Evolutionary conservation across 768 basidiomycete genomes (phyloP).

Genomic region (Auricularia sp.): DNA sequence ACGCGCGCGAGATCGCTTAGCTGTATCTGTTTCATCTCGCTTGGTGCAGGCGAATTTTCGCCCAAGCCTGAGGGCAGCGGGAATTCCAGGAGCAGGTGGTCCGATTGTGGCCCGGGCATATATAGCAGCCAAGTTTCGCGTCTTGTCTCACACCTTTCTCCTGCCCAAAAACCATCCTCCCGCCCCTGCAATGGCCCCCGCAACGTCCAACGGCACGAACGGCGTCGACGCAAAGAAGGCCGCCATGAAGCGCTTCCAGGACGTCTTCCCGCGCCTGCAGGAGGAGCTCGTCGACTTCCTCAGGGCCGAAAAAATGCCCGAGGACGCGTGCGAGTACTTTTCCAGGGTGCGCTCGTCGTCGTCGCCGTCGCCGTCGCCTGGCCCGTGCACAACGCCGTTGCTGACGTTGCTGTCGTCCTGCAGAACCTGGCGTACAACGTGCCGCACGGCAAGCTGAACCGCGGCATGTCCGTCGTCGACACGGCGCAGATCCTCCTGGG

Average conservation of each 20-base stretch:
- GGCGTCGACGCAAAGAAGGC: neutral
- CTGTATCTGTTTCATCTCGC: no score
- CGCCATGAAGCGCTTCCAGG: conserved; percentile 46
- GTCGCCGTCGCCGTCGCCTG: no score
- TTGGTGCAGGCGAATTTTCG: no score
- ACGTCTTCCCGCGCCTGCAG: conserved; percentile 59
- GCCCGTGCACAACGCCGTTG: no score
- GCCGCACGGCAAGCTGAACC: conserved; percentile 93
- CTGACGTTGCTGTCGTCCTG: no score
- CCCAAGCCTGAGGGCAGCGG: no score
- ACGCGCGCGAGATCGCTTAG: no score
- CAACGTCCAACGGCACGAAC: neutral
- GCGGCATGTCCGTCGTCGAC: conserved; percentile 93
- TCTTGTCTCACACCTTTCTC: neutral
- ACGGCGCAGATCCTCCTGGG: conserved; percentile 83
- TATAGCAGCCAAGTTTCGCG: neutral
- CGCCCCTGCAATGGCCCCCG: neutral
- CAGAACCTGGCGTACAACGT: conserved; percentile 89
- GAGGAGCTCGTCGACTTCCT: conserved; percentile 70
- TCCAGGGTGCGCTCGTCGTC: conserved; percentile 43
- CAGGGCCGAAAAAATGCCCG: conserved; percentile 64
- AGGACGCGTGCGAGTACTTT: conserved; percentile 81
- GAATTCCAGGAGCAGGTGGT: neutral
- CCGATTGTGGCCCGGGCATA: neutral
- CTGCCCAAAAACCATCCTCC: neutral